These are phyloP conservation scores for Diaporthe australafricana DNA, from an alignment of 2,329 filamentous ascomycete genomes.

Conservation along the genomic window DNA sequence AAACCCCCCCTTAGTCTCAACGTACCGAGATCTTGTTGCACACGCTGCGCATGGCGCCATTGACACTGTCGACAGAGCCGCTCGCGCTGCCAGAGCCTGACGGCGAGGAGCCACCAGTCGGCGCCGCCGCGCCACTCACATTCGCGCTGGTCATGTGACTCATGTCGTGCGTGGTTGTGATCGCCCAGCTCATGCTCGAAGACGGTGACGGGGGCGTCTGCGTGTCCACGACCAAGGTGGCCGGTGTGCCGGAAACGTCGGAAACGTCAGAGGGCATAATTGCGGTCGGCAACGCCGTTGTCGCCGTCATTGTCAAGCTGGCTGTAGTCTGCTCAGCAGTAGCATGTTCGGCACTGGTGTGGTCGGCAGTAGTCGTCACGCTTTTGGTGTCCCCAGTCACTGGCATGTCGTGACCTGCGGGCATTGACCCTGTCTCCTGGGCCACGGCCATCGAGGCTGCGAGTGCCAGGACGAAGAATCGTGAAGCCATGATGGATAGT, in stretches of 20 bases:
- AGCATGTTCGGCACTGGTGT: background rate
- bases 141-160: background rate
- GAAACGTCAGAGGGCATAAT: constrained; percentile 34
- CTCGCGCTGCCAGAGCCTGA: background rate
- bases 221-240: constrained; percentile 32
- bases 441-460: background rate
- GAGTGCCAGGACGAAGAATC: constrained; percentile 1
- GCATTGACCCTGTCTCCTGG: background rate
- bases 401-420: background rate
- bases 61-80: background rate
- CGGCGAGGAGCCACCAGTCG: background rate
- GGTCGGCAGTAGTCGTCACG: background rate
- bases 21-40: constrained; percentile 31
- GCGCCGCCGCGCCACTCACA: background rate
- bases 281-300: constrained; percentile 16
- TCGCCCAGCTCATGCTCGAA: constrained; percentile 14
- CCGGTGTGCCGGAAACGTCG: constrained; percentile 26
- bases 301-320: background rate
- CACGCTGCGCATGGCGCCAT: background rate
- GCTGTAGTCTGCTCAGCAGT: background rate
- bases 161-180: background rate
- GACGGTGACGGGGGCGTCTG: constrained; percentile 4
- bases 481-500: background rate
- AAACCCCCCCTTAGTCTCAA: background rate
- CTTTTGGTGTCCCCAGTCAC: background rate